Conservation (phyloP, 768 basidiomycete species). For the Lanmaoa pseudosensibilis region DNA sequence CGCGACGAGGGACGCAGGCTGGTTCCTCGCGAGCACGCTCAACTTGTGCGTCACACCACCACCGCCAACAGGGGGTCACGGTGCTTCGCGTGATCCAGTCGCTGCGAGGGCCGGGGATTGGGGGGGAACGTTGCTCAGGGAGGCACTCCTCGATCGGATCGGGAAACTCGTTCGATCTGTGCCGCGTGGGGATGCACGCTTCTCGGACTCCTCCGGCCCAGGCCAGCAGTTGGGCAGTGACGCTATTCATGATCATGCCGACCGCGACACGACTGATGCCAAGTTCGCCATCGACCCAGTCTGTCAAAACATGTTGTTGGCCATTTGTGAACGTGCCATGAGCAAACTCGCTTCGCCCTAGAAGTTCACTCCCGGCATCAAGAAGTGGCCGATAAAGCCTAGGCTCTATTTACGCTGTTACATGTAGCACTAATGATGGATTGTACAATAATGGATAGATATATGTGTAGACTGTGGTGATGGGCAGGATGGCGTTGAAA, state of each 20-base stretch:
- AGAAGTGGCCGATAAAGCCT: not conserved
- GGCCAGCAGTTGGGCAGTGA: not conserved
- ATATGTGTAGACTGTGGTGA: not conserved
- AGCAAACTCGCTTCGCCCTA: slow-evolving; percentile 6
- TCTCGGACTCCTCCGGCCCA: not conserved
- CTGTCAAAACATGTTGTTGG: slow-evolving; percentile 29
- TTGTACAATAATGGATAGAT: slow-evolving; percentile 21
- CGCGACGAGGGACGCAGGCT: slow-evolving; percentile 26
- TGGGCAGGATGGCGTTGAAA: not conserved
- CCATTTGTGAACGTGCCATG: slow-evolving; percentile 29
- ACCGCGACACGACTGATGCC: not conserved
- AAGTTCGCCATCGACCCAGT: slow-evolving; percentile 16
- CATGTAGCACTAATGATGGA: slow-evolving; percentile 11
- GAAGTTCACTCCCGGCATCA: not conserved
- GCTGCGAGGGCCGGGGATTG: not conserved
- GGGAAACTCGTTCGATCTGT: slow-evolving; percentile 23
- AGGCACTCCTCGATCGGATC: slow-evolving; percentile 23
- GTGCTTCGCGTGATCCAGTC: not conserved
- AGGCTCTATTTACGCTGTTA: slow-evolving; percentile 14
- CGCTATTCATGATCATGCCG: not conserved
- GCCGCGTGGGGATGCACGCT: not conserved
- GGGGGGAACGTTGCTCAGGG: slow-evolving; percentile 3
- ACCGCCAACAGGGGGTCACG: not conserved
- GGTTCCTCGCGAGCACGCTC: slow-evolving; percentile 31
- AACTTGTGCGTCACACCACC: slow-evolving; percentile 18